Evolutionary conservation across 163 green algal species (phyloP), one percentile per base, ranked within the genome.

Genomic region (Volvox carteri): DNA sequence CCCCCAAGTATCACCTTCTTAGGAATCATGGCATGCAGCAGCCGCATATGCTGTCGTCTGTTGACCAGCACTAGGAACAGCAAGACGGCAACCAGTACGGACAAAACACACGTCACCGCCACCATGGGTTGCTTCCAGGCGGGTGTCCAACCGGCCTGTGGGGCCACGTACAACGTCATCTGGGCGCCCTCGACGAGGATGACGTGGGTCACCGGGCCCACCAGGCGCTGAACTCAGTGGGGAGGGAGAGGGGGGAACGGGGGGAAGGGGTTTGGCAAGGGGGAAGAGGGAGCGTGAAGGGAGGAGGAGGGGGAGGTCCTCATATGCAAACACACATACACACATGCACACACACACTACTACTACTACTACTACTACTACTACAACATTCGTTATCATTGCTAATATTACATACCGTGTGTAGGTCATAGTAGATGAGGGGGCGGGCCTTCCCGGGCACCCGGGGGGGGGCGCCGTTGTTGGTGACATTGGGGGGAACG

Each of bases 1-100:
- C n/a, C n/a, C n/a, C n/a, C n/a, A n/a, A n/a, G n/a, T n/a, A 46
- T 37, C 62, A 84, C 84, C 84, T 89, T 89, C 52, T 89, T 89
- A 14, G 84, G 84, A 7, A 89, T 83, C 84, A 89, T 89, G 37
- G 84, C 70, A 41, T 89, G 84, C 52, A 89, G 84, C 68, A 89
- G 84, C 28, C 84, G 35, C 84, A 89, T 83, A 52, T 89, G 84
- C 70, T 89, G 70, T 19, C 70, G 70, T 39, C 84, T 39, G 84
- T 84, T 89, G 70, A 76, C 70, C 68, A 89, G 50, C 42, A 89
- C 46, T n/a, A 89, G 52, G 48, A 84, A 83, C 52, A 89, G 50
- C 70, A 84, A 35, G 12, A 62, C 2, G 8, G 37, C 11, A 6
- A 89, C 6, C 50, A 75, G 14, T 2, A 65, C 8, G 12, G 84